A percentile compares a stretch with the other conserved stretches of the same genome.
Conservation (phyloP, 1,284 basidiomycete genomes). For the Phylloporus sp. region DNA sequence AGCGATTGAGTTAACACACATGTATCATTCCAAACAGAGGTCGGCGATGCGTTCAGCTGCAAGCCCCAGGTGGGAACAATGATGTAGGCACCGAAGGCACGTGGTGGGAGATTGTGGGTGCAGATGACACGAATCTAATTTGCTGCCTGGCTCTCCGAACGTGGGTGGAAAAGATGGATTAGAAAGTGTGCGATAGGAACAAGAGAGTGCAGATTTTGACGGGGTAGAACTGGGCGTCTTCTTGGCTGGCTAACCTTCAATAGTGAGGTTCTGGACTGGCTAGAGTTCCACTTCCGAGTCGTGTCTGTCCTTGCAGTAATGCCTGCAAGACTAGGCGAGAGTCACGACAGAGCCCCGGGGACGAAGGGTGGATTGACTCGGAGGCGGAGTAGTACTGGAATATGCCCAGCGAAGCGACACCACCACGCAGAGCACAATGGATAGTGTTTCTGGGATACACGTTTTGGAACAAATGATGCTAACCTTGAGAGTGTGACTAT, state of each 20-base stretch:
- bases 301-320: conserved; percentile 97
- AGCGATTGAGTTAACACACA: too few species aligned
- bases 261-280: conserved; percentile 97
- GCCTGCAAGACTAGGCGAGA: conserved; percentile 51
- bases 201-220: conserved; percentile 79
- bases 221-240: conserved; percentile 97
- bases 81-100: conserved; percentile 92
- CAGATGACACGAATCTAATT: conserved; percentile 95
- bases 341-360: too few species aligned
- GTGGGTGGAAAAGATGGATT: conserved; percentile 60
- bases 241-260: conserved; percentile 93
- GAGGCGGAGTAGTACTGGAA: too few species aligned
- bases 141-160: conserved; percentile 97
- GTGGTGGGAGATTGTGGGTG: conserved; percentile 94
- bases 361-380: too few species aligned
- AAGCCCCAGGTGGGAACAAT: neutral
- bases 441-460: too few species aligned
- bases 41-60: neutral
- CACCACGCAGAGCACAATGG: too few species aligned
- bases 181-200: neutral
- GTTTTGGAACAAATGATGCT: too few species aligned
- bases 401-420: too few species aligned
- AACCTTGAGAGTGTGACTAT: too few species aligned
- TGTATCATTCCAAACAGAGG: too few species aligned
- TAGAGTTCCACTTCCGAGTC: conserved; percentile 96